Percentiles rank a stretch among this genome's conserved stretches.
These are phyloP conservation scores for Oryza longistaminata DNA, from an alignment of 176 grass and related monocot species.

Conservation along the genomic window DNA sequence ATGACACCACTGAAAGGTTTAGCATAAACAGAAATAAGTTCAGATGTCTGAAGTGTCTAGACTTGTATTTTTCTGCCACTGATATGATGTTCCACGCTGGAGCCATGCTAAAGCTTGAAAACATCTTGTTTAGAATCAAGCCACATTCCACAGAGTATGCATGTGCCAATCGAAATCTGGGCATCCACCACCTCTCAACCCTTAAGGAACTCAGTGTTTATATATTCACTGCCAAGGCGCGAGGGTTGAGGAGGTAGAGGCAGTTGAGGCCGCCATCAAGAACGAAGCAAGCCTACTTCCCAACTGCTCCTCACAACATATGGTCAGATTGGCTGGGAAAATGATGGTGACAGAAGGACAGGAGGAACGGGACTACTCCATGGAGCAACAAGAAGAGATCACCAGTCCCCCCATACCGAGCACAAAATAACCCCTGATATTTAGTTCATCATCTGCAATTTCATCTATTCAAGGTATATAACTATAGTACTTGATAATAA, in stretches of 20 bases:
- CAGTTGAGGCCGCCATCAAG: background rate
- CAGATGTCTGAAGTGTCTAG: background rate
- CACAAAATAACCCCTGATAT: background rate
- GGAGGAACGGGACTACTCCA: too few species aligned
- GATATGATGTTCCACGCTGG: background rate
- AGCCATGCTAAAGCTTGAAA: background rate
- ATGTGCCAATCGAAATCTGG: background rate
- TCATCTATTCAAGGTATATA: background rate
- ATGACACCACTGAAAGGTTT: background rate
- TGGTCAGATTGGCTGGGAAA: too few species aligned
- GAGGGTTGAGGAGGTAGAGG: background rate
- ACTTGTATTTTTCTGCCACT: background rate
- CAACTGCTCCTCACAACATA: background rate
- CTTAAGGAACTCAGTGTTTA: background rate
- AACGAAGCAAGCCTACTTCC: background rate
- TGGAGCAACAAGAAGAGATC: background rate
- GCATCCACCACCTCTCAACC: background rate
- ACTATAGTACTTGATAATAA: too few species aligned
- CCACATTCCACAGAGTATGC: background rate
- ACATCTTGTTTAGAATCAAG: background rate
- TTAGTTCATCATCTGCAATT: background rate
- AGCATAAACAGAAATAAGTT: background rate
- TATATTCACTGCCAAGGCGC: background rate
- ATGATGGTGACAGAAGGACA: too few species aligned
- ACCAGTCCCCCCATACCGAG: background rate